These are phyloP conservation scores for Salix caprea DNA, from an alignment of 345 rosid genomes.

Conservation along the genomic window DNA sequence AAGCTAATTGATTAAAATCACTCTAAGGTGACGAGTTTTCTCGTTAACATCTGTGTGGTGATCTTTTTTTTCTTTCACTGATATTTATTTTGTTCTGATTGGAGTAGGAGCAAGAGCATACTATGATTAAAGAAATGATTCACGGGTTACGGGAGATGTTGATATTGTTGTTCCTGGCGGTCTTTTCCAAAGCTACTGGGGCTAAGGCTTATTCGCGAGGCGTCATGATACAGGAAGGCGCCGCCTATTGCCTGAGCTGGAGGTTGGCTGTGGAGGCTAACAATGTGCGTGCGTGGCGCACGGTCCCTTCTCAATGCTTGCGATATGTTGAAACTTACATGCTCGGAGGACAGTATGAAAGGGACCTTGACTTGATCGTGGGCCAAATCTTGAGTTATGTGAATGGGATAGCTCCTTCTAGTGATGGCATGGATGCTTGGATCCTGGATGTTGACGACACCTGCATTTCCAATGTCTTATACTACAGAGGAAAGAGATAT, in stretches of 20 bases:
- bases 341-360: constrained; percentile 67
- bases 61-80: neutral
- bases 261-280: constrained; percentile 74
- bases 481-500: constrained; percentile 62
- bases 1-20: neutral
- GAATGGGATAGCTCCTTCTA: constrained; percentile 22
- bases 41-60: neutral
- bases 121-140: constrained; percentile 34
- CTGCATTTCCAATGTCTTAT: constrained; percentile 69
- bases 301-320: constrained; percentile 60
- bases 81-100: neutral
- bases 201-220: neutral
- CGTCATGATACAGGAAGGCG: constrained; percentile 11
- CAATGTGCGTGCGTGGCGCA: constrained; percentile 68
- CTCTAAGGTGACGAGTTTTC: neutral
- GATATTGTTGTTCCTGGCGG: constrained; percentile 29
- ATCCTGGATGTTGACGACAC: constrained; percentile 89
- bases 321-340: constrained; percentile 60
- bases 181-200: constrained; percentile 24
- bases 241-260: constrained; percentile 73
- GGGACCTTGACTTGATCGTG: constrained; percentile 48
- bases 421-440: constrained; percentile 82
- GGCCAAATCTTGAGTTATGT: constrained; percentile 50
- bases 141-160: constrained; percentile 23
- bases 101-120: neutral